Base-by-base conservation (phyloP, 352 stramenopile genomes). In the Globisporangium acanthophoron region DNA sequence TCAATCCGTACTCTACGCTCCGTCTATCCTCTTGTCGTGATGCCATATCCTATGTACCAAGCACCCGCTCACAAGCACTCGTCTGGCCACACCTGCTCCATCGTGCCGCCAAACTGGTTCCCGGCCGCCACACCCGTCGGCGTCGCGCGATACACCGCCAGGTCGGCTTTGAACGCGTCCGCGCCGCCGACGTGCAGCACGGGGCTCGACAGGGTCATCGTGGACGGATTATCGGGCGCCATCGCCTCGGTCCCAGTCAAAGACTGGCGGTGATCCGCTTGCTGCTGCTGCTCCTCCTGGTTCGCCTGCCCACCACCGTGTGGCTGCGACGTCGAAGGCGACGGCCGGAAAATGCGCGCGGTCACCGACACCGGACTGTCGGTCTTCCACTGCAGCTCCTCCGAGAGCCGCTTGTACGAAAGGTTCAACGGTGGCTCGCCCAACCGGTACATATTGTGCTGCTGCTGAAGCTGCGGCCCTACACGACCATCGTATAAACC, bases 321-420 rank as follows among this genome's bases (percentile, higher is more conserved):
- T 11, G 43, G n/a, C 37, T 45, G 49, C 9, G 54, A 54, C 18
- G 52, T 35, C 3, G 54, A 33, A 29, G 69, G 64, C 47, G 69
- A 63, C 4, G 67, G 64, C 16, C 74, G 76, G 56, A 81, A 87
- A 47, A 87, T 82, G 13, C 69, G 71, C n/a, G 76, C 71, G 52
- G 72, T 73, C 24, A 87, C 76, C 8, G 76, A 87, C 57, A 87
- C 76, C 44, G 76, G 76, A 47, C 76, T 87, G 35, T 87, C 74
- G 24, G 74, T 82, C 59, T 81, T 81, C 76, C 76, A 87, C 58
- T 84, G 76, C 20, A 83, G 65, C 37, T 76, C 76, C 45, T 87
- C 76, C 9, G 77, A 61, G 13, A 87, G 62, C 29, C 76, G 76
- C 70, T 87, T 87, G 66, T 87, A 74, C 12, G 71, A 52, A 16